A percentile compares a stretch with the other conserved stretches of the same genome.
These are phyloP conservation scores for Pythium grandisporangium DNA, from an alignment of 352 stramenopile species.

Conservation along the genomic window DNA sequence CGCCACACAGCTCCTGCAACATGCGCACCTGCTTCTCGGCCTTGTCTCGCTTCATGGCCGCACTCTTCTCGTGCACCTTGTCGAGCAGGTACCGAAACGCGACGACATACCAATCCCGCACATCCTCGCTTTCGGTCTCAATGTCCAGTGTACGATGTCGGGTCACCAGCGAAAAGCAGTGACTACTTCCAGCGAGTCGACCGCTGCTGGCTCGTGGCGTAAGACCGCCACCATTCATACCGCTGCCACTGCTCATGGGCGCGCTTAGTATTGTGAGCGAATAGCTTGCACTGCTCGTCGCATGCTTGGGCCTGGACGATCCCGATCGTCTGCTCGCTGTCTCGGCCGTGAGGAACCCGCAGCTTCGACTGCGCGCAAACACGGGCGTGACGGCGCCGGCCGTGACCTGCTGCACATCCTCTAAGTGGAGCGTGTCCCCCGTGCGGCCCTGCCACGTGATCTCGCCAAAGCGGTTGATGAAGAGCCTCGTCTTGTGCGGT, in stretches of 20 bases:
- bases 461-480: conserved; percentile 77
- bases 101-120: conserved; percentile 81
- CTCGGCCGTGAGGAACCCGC: conserved; percentile 17
- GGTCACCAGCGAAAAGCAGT: conserved; percentile 73
- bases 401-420: conserved; percentile 56
- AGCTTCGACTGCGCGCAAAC: conserved; percentile 35
- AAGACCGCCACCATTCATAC: too few relatives aligned
- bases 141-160: conserved; percentile 61
- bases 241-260: too few relatives aligned
- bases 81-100: conserved; percentile 81
- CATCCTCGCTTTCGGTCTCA: conserved; percentile 53
- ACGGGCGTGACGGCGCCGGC: conserved; percentile 52
- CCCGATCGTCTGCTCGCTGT: too few relatives aligned
- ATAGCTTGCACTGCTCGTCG: too few relatives aligned
- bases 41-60: conserved; percentile 62
- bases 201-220: too few relatives aligned
- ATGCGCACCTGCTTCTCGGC: conserved; percentile 69
- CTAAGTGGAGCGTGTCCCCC: conserved; percentile 63
- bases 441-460: conserved; percentile 76
- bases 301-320: too few relatives aligned
- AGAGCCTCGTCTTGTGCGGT: conserved; percentile 77
- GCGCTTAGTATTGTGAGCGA: too few relatives aligned
- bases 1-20: conserved; percentile 58
- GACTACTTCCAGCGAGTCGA: too few relatives aligned
- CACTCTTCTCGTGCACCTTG: conserved; percentile 80